A percentile compares a stretch with the other conserved stretches of the same genome.
These are phyloP conservation scores for Ascochyta koolunga DNA, from an alignment of 2,329 filamentous ascomycete genomes.

Conservation along the genomic window DNA sequence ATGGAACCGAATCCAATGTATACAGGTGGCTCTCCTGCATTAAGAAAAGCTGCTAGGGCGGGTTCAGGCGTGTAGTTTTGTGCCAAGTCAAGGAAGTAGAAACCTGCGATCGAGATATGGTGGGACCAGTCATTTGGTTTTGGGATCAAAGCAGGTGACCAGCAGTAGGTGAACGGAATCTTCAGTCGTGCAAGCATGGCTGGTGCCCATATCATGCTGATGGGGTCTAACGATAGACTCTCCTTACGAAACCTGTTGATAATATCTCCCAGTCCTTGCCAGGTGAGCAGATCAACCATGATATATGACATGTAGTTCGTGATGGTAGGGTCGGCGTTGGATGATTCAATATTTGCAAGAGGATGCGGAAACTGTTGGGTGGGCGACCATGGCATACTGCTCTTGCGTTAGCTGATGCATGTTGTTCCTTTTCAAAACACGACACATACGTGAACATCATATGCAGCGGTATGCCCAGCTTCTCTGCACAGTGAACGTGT, in stretches of 20 bases:
- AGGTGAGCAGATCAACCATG: constrained; percentile 88
- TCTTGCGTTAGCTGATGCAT: neutral
- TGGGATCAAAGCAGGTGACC: constrained; percentile 56
- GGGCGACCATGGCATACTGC: constrained; percentile 81
- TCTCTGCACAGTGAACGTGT: constrained; percentile 76
- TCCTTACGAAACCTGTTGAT: constrained; percentile 86
- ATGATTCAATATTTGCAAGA: constrained; percentile 78
- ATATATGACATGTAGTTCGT: constrained; percentile 85
- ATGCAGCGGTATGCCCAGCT: constrained; percentile 74
- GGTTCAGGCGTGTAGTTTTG: constrained; percentile 48
- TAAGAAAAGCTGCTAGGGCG: constrained; percentile 48
- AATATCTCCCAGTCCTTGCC: constrained; percentile 89
- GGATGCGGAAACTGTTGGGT: constrained; percentile 87
- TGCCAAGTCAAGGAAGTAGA: constrained; percentile 50
- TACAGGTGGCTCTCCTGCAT: constrained; percentile 48
- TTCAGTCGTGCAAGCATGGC: constrained; percentile 76
- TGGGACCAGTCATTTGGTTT: constrained; percentile 55
- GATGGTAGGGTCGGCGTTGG: constrained; percentile 75
- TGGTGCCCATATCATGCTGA: constrained; percentile 83
- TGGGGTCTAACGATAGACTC: constrained; percentile 73
- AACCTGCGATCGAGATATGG: constrained; percentile 50
- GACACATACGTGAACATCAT: constrained; percentile 77
- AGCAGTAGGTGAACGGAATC: constrained; percentile 90
- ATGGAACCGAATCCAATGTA: constrained; percentile 53
- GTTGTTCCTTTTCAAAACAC: neutral